Conservation (phyloP, 164 flowering plant genomes). For the Brasenia schreberi region DNA sequence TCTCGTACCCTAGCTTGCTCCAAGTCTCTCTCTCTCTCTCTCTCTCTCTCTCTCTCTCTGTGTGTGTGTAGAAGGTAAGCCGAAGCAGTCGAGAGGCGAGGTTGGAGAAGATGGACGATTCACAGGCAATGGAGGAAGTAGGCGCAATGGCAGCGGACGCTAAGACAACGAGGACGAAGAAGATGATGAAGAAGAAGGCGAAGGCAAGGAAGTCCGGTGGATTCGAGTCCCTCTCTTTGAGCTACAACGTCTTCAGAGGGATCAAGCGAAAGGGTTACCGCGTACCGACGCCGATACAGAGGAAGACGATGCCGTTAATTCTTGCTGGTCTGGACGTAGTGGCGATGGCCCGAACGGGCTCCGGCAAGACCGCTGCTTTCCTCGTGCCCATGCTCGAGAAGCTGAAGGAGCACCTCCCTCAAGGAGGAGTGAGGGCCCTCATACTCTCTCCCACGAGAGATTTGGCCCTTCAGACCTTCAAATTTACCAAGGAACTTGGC, state of each 20-base stretch:
- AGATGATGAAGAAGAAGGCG: constrained; percentile 31
- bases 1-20: too few species aligned
- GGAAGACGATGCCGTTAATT: constrained; percentile 91
- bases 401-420: constrained; percentile 56
- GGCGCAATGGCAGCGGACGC: not conserved
- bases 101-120: not conserved
- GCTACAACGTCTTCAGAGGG: constrained; percentile 49
- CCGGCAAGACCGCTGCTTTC: constrained; percentile 96
- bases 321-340: constrained; percentile 79
- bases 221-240: constrained; percentile 65
- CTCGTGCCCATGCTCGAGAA: constrained; percentile 80
- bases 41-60: too few species aligned
- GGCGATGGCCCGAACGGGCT: constrained; percentile 98
- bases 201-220: constrained; percentile 87
- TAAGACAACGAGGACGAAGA: not conserved
- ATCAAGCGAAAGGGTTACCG: constrained; percentile 81
- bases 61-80: not conserved
- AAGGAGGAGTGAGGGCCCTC: constrained; percentile 71
- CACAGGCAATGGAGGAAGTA: not conserved
- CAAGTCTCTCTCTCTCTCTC: not conserved
- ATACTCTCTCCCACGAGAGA: constrained; percentile 84
- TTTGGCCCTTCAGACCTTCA: constrained; percentile 79
- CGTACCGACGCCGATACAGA: constrained; percentile 94
- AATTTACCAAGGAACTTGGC: constrained; percentile 77
- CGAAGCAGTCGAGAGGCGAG: not conserved